Base-by-base conservation (phyloP, 2,329 filamentous ascomycete genomes). In the Lecanoromycetidae sp. region DNA sequence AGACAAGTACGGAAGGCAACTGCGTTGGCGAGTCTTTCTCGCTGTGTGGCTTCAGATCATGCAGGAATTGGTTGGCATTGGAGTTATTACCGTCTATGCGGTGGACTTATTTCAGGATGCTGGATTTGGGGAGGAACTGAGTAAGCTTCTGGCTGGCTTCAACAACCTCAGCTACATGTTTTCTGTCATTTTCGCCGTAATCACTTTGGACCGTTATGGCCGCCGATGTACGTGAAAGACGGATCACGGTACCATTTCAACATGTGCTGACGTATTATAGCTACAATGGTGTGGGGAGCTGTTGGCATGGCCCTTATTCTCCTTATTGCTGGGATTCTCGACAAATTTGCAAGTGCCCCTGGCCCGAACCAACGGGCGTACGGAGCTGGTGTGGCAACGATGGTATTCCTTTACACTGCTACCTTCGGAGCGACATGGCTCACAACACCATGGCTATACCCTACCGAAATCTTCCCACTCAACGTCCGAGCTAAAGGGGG, bases 401-500 rank as follows among this genome's bases (percentile, higher is more conserved):
- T 73, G 66, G 58, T 72, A 0, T 72, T 72, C 54, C 58, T 72
- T 12, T 74, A 72, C 58, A 72, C 72, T 45, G 60, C 72, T 3
- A 66, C 66, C 32, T 75, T 72, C 59, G 71, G 71, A 2, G 68
- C 71, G 0, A 72, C 71, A 5, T 71, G 67, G 66, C 66, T 68
- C 29, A 70, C 67, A 1, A 65, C 69, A 3, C 69, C 70, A 2
- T 75, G 71, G 53, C 58, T 74, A 5, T 57, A 72, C 3, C 71
- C 70, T 0, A 75, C 74, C 0, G 75, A 78, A 57, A 75, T 78
- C 48, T 78, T 74, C 60, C 69, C 74, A 1, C 71, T 67, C 13
- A 70, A 74, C 35, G 66, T 77, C 43, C 67, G 75, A 19, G 73
- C 75, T n/a, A 71, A 77, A 56, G 76, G 75, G 6, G 75, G 77